Evolutionary conservation across 495 filamentous ascomycete genomes (phyloP), one percentile per base, ranked within the genome.

Genomic region (Trichoderma reesei): DNA sequence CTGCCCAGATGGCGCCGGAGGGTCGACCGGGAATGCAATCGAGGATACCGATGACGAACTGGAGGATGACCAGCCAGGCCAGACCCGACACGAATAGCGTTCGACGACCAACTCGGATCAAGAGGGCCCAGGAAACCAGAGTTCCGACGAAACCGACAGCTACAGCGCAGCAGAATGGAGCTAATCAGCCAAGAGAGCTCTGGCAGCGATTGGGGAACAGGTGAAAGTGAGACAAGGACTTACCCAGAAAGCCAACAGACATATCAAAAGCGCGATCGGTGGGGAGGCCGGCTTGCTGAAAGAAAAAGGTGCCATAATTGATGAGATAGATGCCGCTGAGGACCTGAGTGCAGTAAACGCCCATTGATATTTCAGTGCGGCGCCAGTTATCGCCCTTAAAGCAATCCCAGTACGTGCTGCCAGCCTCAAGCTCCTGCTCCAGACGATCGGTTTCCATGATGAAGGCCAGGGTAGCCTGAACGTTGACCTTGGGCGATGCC

Each of bases 281-380:
- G 26, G 73, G 72, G 5, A 89, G 77, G 1, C 88, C 88, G 4
- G 87, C 88, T 67, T 86, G 82, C 65, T 85, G 74, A 68, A 85
- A 79, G 74, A 89, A 90, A 68, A 88, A 87, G 41, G 85, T 84
- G n/a, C 82, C 84, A 66, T 86, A 88, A 44, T 85, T 85, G 61
- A 82, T 84, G 69, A 91, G 83, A 0, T 83, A 79, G 65, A 83
- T 85, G 31, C 88, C 88, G 62, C 79, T 83, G 16, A 89, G 72
- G 33, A 83, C 83, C 72, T 91, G 88, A 18, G 88, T 85, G 4
- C 83, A 78, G 85, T 85, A 90, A 65, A 79, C 77, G 71, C 84
- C 79, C 69, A 80, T 85, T 61, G 82, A 80, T 63, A 88, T 86
- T 67, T 86, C 84, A 0, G 88, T 90, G 18, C 88, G 84, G 46